Percentiles rank a stretch among this genome's conserved stretches.
phyloP scores from a whole-genome alignment of 352 stramenopile species.

The Globisporangium acanthophoron region DNA sequence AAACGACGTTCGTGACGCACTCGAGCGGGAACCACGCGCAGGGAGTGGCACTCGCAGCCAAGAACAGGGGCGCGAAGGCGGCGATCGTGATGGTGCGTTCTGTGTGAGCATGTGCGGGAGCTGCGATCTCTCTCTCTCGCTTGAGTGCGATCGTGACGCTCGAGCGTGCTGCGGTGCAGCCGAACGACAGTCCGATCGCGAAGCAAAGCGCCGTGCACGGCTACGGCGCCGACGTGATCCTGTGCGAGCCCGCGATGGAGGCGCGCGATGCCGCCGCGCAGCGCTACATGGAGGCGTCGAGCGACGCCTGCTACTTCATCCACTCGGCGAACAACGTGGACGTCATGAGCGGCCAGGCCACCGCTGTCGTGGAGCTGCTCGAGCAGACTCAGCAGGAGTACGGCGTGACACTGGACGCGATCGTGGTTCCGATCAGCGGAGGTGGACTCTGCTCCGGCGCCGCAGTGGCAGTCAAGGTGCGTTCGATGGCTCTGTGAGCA shows the following conservation, averaged over 20 bases:
- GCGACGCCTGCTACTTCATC: conserved; percentile 50
- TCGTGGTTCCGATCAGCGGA: conserved; percentile 85
- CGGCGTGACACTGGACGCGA: conserved; percentile 50
- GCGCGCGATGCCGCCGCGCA: conserved; percentile 41
- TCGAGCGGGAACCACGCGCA: conserved; percentile 92
- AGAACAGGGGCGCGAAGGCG: conserved; percentile 46
- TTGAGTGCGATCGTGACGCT: no score
- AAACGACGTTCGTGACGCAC: conserved; percentile 75
- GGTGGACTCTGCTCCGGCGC: conserved; percentile 81
- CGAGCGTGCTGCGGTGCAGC: conserved; percentile 20
- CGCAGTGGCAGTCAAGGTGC: conserved; percentile 65
- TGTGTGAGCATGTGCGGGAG: not conserved
- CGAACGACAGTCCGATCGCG: conserved; percentile 67
- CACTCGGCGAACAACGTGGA: conserved; percentile 87
- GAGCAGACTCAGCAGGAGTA: conserved; percentile 56
- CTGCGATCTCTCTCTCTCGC: no score
- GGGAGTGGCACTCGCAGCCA: conserved; percentile 82
- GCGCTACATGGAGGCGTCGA: conserved; percentile 17
- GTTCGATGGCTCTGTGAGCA: not conserved
- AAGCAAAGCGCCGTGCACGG: conserved; percentile 81
- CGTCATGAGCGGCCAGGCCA: conserved; percentile 93
- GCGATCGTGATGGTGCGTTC: conserved; percentile 84
- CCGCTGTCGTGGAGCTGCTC: conserved; percentile 80
- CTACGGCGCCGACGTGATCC: conserved; percentile 71
- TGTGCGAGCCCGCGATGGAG: conserved; percentile 49